Percentiles rank a stretch among this genome's conserved stretches.
These are phyloP conservation scores for Dactylellina parvicollis DNA, from an alignment of 2,329 filamentous ascomycete species.

Conservation along the genomic window DNA sequence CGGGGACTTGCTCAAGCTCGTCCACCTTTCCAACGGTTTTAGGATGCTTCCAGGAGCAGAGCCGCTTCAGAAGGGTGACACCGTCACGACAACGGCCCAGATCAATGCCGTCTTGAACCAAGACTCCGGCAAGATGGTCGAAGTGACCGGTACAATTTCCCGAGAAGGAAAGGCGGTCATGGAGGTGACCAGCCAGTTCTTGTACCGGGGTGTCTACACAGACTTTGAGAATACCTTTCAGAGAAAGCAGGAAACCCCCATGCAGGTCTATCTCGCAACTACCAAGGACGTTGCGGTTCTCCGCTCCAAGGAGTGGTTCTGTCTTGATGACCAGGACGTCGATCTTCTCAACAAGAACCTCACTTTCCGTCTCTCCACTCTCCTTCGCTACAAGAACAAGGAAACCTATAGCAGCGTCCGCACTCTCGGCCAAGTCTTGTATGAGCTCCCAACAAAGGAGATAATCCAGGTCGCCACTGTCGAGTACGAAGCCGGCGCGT, in stretches of 20 bases:
- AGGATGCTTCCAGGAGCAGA: conserved; percentile 96
- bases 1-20: conserved; percentile 92
- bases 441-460: conserved; percentile 96
- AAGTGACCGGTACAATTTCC: conserved; percentile 96
- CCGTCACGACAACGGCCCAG: conserved; percentile 89
- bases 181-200: conserved; percentile 98
- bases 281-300: conserved; percentile 93
- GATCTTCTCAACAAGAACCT: conserved; percentile 92
- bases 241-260: conserved; percentile 92
- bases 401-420: conserved; percentile 89
- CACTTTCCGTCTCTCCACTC: conserved; percentile 92
- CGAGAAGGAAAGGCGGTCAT: conserved; percentile 86
- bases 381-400: conserved; percentile 95
- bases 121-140: conserved; percentile 98
- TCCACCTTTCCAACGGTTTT: conserved; percentile 97
- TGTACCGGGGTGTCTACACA: conserved; percentile 91
- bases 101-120: conserved; percentile 99
- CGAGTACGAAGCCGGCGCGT: conserved; percentile 89
- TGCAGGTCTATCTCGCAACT: conserved; percentile 87
- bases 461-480: conserved; percentile 97
- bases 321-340: conserved; percentile 81
- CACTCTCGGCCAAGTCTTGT: conserved; percentile 88
- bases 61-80: conserved; percentile 93
- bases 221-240: conserved; percentile 99
- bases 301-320: conserved; percentile 98